Conservation (phyloP, 768 basidiomycete species). For the Thelephora ganbajun region DNA sequence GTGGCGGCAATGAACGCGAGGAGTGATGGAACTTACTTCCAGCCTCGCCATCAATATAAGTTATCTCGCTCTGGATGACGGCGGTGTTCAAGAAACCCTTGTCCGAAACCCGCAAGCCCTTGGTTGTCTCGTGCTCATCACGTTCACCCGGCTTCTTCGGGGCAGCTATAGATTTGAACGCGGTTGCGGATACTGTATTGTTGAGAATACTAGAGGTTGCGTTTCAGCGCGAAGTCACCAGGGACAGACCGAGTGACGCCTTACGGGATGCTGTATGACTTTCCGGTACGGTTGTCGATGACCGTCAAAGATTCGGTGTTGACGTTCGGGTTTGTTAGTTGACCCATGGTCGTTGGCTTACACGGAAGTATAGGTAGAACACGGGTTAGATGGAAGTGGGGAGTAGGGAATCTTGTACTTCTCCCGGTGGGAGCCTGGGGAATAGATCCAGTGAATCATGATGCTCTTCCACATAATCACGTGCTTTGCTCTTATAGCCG, state of each 20-base stretch:
- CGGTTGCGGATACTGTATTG: slow-evolving; percentile 68
- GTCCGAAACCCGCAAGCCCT: slow-evolving; percentile 67
- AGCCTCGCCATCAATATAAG: slow-evolving; percentile 83
- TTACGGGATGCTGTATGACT: slow-evolving; percentile 59
- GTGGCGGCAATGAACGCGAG: not conserved
- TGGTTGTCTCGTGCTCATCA: slow-evolving; percentile 72
- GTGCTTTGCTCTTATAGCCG: too few relatives aligned
- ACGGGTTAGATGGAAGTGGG: too few relatives aligned
- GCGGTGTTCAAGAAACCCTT: slow-evolving; percentile 77
- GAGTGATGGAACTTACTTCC: slow-evolving; percentile 34
- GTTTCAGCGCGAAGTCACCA: not conserved
- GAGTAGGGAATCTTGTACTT: too few relatives aligned
- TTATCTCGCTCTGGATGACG: slow-evolving; percentile 68
- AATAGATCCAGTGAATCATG: too few relatives aligned
- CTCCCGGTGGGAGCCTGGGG: too few relatives aligned
- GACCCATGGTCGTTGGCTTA: too few relatives aligned
- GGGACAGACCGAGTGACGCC: slow-evolving; percentile 14
- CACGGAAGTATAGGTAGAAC: too few relatives aligned
- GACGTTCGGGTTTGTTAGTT: not conserved
- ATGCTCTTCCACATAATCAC: too few relatives aligned
- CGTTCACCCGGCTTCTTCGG: slow-evolving; percentile 42
- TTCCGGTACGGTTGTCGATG: slow-evolving; percentile 76
- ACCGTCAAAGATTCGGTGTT: slow-evolving; percentile 37
- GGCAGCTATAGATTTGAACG: slow-evolving; percentile 67
- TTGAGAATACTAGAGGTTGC: slow-evolving; percentile 45